Conservation (phyloP, 1,284 basidiomycete species). For the Ustilago vetiveriae region DNA sequence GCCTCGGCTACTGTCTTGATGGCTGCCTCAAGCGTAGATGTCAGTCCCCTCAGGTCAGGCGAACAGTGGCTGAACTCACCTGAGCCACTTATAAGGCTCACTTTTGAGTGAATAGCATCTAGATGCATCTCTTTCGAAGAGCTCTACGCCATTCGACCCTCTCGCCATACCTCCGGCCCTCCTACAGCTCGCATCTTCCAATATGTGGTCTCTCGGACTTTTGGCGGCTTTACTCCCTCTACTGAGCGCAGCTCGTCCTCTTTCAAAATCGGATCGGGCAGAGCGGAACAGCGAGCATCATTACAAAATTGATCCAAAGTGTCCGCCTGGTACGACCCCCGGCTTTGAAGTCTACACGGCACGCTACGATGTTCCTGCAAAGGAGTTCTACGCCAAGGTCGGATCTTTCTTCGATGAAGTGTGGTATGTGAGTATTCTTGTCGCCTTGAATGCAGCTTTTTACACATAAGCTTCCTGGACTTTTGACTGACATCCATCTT, state of each 20-base stretch:
- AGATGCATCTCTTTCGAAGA: no score
- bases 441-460: not conserved
- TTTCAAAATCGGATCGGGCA: not conserved
- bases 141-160: no score
- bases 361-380: conserved; percentile 21
- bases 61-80: no score
- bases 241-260: conserved; percentile 12
- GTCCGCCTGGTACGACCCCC: conserved; percentile 18
- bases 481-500: not conserved
- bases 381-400: conserved; percentile 22
- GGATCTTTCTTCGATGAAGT: conserved; percentile 31
- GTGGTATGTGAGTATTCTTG: conserved; percentile 27
- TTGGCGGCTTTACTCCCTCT: conserved; percentile 7
- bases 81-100: no score
- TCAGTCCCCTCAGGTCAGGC: no score
- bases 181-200: not conserved
- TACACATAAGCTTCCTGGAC: not conserved
- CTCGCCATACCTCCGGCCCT: no score
- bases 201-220: conserved; percentile 14
- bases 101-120: no score
- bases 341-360: conserved; percentile 32
- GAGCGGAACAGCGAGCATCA: conserved; percentile 6
- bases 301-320: conserved; percentile 25
- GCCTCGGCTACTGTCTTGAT: no score
- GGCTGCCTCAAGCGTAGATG: no score